Evolutionary conservation across 257 asterid genomes (phyloP), one percentile per base, ranked within the genome.

Genomic region (Nicotiana attenuata): DNA sequence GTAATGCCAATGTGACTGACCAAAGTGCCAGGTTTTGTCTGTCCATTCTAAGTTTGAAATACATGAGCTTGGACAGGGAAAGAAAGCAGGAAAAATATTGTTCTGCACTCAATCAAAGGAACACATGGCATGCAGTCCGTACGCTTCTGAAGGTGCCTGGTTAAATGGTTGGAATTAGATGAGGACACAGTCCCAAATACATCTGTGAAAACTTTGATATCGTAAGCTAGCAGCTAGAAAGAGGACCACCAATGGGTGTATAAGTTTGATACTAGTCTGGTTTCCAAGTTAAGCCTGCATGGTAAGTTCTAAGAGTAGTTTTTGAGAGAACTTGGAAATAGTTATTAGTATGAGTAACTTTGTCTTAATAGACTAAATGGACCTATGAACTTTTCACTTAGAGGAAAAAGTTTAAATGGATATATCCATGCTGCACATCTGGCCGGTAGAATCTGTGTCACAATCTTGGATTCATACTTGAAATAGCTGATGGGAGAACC

Each of bases 41-140:
- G 5, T 45, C 60, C 41, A 8, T 29, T 14, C 24, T 47, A n/a
- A 14, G 41, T 73, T 71, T 47, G 79, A 47, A 47, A 73, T 24
- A 47, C 63, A 7, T 24, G 78, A 71, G 41, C 63, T 73, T 73
- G 79, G 20, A 73, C 79, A 24, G 61, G 20, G 78, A 55, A 71
- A 47, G 41, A 17, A 73, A 73, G 78, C 57, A 73, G 5, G 78
- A 52, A 52, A 73, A 73, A 3, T 22, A 45, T 71, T 60, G 59
- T 45, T 71, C 78, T 56, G 3, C 35, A 10, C 38, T 45, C 22
- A 2, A 60, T 45, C 35, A 45, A 45, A 20, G 20, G 78, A 68
- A 26, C n/a, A 41, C 33, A 41, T 69, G 57, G 31, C 33, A 69
- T 11, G 57, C 77, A 69, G 57, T 38, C 77, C 33, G 41, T 38